phyloP scores from a whole-genome alignment of 2,329 filamentous ascomycete genomes.

The Biscogniauxia marginata region DNA sequence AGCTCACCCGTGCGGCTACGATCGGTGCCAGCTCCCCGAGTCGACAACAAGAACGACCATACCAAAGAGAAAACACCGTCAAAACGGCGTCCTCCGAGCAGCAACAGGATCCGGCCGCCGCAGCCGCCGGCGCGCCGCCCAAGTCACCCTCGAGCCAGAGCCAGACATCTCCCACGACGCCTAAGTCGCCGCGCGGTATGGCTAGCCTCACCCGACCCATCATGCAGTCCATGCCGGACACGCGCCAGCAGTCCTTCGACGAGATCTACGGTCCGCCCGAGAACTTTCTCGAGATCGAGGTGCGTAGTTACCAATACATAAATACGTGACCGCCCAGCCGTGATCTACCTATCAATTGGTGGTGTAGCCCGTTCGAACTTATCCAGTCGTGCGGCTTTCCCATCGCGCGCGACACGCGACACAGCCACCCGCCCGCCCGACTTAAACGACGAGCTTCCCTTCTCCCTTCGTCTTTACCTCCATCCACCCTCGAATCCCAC shows the following conservation, averaged over 20 bases:
- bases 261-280: slow-evolving; percentile 98
- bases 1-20: too few relatives aligned
- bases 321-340: neutral
- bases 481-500: neutral
- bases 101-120: slow-evolving; percentile 16
- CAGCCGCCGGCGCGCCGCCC: slow-evolving; percentile 18
- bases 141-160: slow-evolving; percentile 22
- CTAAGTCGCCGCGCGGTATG: slow-evolving; percentile 27
- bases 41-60: neutral
- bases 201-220: slow-evolving; percentile 47
- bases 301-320: slow-evolving; percentile 42
- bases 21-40: too few relatives aligned
- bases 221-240: slow-evolving; percentile 67
- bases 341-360: neutral
- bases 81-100: slow-evolving; percentile 31
- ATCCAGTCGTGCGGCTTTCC: slow-evolving; percentile 4
- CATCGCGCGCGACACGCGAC: neutral
- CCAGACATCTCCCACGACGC: slow-evolving; percentile 1
- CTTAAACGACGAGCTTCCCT: neutral
- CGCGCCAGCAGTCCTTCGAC: slow-evolving; percentile 92
- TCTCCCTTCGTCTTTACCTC: slow-evolving; percentile 2
- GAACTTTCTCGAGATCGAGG: slow-evolving; percentile 98
- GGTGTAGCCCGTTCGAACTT: neutral
- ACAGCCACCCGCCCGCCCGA: neutral
- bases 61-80: slow-evolving; percentile 17